Conservation (phyloP, 2,329 filamentous ascomycete species). For the Domatiomyces catenatus region DNA sequence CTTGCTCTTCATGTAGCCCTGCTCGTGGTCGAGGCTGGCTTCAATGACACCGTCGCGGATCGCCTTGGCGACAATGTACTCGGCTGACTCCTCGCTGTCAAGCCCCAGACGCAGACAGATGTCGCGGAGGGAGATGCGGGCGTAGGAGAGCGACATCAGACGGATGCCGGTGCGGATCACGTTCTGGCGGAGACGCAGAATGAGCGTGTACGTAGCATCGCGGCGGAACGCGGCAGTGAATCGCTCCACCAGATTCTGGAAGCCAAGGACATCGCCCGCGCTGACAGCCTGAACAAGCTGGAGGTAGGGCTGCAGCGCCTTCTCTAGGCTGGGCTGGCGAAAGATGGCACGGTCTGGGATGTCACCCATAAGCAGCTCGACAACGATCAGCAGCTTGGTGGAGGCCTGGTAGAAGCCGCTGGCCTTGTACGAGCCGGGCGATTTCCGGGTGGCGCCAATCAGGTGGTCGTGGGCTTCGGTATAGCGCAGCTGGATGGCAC, state of each 20-base stretch:
- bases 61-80: slow-evolving; percentile 98
- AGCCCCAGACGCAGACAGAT: slow-evolving; percentile 92
- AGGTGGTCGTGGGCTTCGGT: slow-evolving; percentile 93
- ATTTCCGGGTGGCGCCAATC: slow-evolving; percentile 84
- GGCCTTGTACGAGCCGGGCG: slow-evolving; percentile 74
- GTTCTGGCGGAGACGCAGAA: slow-evolving; percentile 87
- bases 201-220: slow-evolving; percentile 89
- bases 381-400: slow-evolving; percentile 88
- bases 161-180: slow-evolving; percentile 98
- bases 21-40: slow-evolving; percentile 82
- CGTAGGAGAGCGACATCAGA: slow-evolving; percentile 98
- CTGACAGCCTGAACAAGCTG: slow-evolving; percentile 87
- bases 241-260: slow-evolving; percentile 69
- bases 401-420: slow-evolving; percentile 92
- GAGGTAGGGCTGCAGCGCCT: slow-evolving; percentile 81
- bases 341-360: slow-evolving; percentile 93
- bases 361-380: slow-evolving; percentile 95
- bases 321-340: slow-evolving; percentile 74
- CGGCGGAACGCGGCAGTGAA: slow-evolving; percentile 75
- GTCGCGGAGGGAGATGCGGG: slow-evolving; percentile 87
- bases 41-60: slow-evolving; percentile 96
- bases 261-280: slow-evolving; percentile 88
- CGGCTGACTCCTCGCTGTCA: slow-evolving; percentile 89
- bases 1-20: slow-evolving; percentile 97
- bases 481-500: slow-evolving; percentile 90